These are phyloP conservation scores for Mallotus repandus DNA, from an alignment of 441 rosid species.

Conservation along the genomic window DNA sequence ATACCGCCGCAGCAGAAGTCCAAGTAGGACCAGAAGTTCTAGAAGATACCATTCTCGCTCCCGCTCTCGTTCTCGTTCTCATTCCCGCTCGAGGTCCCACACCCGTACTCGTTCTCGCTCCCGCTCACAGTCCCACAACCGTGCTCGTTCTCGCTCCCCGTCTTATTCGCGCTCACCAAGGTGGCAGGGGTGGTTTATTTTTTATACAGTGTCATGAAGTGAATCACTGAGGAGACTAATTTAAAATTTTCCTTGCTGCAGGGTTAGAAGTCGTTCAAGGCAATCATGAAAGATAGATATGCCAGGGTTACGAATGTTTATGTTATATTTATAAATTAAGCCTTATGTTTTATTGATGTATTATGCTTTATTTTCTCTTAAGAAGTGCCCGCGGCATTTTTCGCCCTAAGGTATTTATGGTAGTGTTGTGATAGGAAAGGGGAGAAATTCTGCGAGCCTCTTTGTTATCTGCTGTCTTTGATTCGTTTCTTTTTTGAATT, in stretches of 20 bases:
- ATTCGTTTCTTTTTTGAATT: background rate
- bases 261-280: slow-evolving; percentile 74
- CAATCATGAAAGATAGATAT: slow-evolving; percentile 30
- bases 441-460: background rate
- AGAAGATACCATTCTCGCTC: slow-evolving; percentile 54
- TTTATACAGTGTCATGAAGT: background rate
- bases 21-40: slow-evolving; percentile 56
- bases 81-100: slow-evolving; percentile 34
- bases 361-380: background rate
- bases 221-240: slow-evolving; percentile 13
- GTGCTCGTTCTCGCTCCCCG: slow-evolving; percentile 42
- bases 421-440: background rate
- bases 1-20: slow-evolving; percentile 56
- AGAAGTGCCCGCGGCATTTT: background rate
- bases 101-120: slow-evolving; percentile 13
- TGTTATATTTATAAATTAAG: background rate
- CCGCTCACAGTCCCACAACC: slow-evolving; percentile 24
- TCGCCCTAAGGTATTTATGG: background rate
- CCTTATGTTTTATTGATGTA: too few relatives aligned
- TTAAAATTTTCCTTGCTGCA: slow-evolving; percentile 23
- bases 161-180: slow-evolving; percentile 65
- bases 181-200: slow-evolving; percentile 27
- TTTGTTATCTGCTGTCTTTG: background rate
- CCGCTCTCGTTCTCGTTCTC: slow-evolving; percentile 52
- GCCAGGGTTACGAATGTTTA: background rate